Percentiles rank a stretch among this genome's conserved stretches.
Evolutionary conservation across 2,329 filamentous ascomycete species (phyloP).

Genomic region (Aspergillus sergii): DNA sequence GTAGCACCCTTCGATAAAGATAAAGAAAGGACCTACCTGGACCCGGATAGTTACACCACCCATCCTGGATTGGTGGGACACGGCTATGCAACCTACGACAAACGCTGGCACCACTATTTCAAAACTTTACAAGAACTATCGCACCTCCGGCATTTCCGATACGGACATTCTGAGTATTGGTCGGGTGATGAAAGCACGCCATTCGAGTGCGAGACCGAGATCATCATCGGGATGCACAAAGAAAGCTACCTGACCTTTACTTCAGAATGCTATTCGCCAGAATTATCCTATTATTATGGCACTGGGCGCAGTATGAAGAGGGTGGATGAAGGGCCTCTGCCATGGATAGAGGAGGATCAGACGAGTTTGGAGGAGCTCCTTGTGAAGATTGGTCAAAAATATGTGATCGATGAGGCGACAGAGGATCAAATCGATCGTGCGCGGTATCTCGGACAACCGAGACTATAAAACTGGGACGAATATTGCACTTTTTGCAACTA

Average conservation of each 20-base stretch:
- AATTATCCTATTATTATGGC: too few species aligned
- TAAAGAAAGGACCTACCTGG: not conserved
- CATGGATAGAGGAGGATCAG: slow-evolving; percentile 19
- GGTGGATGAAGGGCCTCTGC: too few species aligned
- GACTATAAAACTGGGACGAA: not conserved
- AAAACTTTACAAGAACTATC: slow-evolving; percentile 19
- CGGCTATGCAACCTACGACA: slow-evolving; percentile 9
- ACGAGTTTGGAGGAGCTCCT: slow-evolving; percentile 17
- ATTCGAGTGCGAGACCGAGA: slow-evolving; percentile 22
- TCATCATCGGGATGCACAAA: slow-evolving; percentile 15
- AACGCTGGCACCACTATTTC: slow-evolving; percentile 27
- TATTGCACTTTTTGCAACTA: not conserved
- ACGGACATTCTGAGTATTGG: slow-evolving; percentile 1
- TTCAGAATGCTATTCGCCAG: not conserved
- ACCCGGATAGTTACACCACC: not conserved
- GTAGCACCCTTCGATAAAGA: slow-evolving; percentile 5
- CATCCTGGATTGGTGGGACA: not conserved
- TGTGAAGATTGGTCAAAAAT: slow-evolving; percentile 19
- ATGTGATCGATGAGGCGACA: not conserved
- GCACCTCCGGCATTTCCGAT: slow-evolving; percentile 19
- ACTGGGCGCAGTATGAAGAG: too few species aligned
- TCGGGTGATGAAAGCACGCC: slow-evolving; percentile 13
- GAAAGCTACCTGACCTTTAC: slow-evolving; percentile 24
- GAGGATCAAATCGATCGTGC: not conserved
- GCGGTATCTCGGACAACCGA: too few species aligned